phyloP scores from a whole-genome alignment of 169 alveolate genomes.

The Eimeria maxima region DNA sequence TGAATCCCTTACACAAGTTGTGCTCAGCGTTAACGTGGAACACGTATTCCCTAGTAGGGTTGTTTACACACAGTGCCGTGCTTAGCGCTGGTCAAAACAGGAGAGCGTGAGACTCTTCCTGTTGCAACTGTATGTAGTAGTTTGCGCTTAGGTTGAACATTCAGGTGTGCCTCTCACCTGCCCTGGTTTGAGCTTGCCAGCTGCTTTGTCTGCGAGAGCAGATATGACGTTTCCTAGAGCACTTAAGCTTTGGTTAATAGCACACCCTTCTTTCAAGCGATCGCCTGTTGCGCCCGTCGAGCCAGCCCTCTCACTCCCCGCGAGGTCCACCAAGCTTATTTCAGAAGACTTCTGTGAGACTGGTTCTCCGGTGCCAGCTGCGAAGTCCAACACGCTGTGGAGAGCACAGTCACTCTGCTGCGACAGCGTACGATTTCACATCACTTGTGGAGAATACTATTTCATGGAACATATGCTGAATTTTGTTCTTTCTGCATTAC shows the following conservation, averaged over 20 bases:
- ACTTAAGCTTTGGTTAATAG: conserved; percentile 93
- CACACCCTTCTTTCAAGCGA: conserved; percentile 95
- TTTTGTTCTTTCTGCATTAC: not conserved
- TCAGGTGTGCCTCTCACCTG: conserved; percentile 70
- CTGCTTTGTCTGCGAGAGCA: conserved; percentile 94
- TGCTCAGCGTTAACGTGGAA: not conserved
- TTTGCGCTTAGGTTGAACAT: not conserved
- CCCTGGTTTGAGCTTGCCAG: conserved; percentile 90
- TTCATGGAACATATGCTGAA: not conserved
- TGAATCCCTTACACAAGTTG: not conserved
- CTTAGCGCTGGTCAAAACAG: too few relatives aligned
- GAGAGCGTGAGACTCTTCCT: not conserved
- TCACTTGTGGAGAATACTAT: not conserved
- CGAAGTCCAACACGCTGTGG: not conserved
- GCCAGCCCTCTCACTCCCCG: conserved; percentile 97
- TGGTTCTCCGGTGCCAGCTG: conserved; percentile 71
- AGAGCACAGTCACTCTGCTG: not conserved
- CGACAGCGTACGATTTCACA: not conserved
- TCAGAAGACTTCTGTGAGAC: conserved; percentile 90
- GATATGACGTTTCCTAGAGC: conserved; percentile 93
- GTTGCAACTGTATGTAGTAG: not conserved
- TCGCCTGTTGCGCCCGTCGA: conserved; percentile 96
- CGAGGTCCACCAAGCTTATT: conserved; percentile 96
- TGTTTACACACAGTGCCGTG: too few relatives aligned
- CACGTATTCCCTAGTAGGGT: too few relatives aligned